Conservation (phyloP, 768 basidiomycete species). For the Lentinula guzmanii region DNA sequence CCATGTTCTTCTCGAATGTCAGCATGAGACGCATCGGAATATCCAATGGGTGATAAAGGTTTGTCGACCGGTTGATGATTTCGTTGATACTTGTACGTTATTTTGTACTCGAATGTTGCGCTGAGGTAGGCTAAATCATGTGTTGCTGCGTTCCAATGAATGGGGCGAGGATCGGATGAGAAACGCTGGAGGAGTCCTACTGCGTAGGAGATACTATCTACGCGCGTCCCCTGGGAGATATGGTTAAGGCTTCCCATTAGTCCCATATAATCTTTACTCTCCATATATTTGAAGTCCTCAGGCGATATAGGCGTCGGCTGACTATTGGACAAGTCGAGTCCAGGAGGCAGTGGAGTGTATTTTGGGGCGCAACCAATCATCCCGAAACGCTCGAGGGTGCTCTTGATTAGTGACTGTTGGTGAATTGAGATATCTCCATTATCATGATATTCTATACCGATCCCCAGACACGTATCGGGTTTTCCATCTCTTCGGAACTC, state of each 20-base stretch:
- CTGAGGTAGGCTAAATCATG: background rate
- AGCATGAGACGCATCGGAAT: background rate
- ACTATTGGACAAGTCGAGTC: background rate
- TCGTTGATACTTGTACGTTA: no score
- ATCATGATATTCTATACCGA: background rate
- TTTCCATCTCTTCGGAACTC: background rate
- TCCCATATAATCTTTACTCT: background rate
- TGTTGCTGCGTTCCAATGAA: background rate
- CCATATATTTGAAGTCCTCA: background rate
- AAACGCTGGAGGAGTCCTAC: background rate
- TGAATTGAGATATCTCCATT: background rate
- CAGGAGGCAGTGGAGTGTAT: background rate
- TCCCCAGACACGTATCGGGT: background rate
- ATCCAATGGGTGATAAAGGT: background rate
- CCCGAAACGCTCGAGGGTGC: background rate
- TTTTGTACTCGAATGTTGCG: background rate
- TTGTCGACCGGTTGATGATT: no score
- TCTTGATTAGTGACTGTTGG: background rate
- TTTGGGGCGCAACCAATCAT: background rate
- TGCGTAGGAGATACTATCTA: background rate
- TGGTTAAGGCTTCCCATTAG: background rate
- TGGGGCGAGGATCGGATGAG: background rate
- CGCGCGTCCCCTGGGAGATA: background rate
- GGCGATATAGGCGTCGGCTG: background rate
- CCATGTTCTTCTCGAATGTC: slow-evolving; percentile 19